Evolutionary conservation across 1,139 yeast species (phyloP).

Genomic region (Candida sojae): DNA sequence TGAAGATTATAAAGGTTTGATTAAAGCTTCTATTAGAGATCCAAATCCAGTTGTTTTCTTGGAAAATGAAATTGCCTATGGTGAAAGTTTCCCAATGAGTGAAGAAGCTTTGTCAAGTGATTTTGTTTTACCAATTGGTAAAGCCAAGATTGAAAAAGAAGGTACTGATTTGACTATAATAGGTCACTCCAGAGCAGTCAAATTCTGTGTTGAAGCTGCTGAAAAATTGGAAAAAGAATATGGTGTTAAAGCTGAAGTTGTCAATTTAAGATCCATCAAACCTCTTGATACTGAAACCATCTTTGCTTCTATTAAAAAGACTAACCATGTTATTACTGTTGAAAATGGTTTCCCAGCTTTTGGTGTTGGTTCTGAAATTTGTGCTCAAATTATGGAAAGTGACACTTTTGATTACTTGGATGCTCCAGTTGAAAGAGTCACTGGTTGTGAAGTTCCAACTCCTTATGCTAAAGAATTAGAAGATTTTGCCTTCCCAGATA

Average conservation of each 20-base stretch:
- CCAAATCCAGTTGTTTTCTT: slow-evolving; percentile 97
- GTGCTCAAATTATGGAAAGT: slow-evolving; percentile 97
- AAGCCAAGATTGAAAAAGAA: slow-evolving; percentile 91
- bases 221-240: slow-evolving; percentile 77
- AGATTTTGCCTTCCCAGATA: slow-evolving; percentile 98
- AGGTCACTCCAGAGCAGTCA: slow-evolving; percentile 89
- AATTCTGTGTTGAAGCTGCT: slow-evolving; percentile 87
- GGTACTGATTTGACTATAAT: slow-evolving; percentile 91
- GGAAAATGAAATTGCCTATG: slow-evolving; percentile 94
- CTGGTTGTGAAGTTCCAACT: slow-evolving; percentile 99
- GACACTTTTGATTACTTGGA: slow-evolving; percentile 98
- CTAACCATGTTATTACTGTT: slow-evolving; percentile 93
- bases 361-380: slow-evolving; percentile 98
- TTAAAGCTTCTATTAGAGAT: slow-evolving; percentile 96
- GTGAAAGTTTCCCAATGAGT: slow-evolving; percentile 85
- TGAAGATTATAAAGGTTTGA: slow-evolving; percentile 93
- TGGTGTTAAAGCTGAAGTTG: slow-evolving; percentile 89
- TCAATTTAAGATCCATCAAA: slow-evolving; percentile 95
- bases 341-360: slow-evolving; percentile 98
- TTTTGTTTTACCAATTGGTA: slow-evolving; percentile 89
- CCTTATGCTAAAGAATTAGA: slow-evolving; percentile 97
- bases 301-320: slow-evolving; percentile 88
- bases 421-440: slow-evolving; percentile 98
- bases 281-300: slow-evolving; percentile 92
- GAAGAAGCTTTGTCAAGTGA: slow-evolving; percentile 90